A percentile compares a stretch with the other conserved stretches of the same genome.
Evolutionary conservation across 1,139 yeast species (phyloP).

Genomic region (Kazachstania sp.): DNA sequence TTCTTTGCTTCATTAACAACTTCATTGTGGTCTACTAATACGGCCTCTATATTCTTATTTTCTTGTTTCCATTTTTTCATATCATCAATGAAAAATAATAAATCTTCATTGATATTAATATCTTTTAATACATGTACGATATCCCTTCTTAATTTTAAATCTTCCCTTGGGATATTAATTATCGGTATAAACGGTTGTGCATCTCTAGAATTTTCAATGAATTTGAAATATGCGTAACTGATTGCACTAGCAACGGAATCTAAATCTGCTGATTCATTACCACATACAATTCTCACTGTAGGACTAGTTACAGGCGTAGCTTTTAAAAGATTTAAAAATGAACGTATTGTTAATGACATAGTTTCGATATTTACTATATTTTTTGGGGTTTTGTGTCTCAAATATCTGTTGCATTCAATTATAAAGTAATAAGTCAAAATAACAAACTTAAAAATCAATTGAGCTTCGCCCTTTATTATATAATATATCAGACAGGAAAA

Average conservation of each 20-base stretch:
- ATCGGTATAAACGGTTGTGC: conserved; percentile 45
- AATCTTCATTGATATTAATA: conserved; percentile 41
- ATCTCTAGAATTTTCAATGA: conserved; percentile 23
- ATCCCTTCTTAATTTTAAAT: conserved; percentile 64
- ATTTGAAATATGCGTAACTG: conserved; percentile 53
- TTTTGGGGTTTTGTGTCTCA: no score
- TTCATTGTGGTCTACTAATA: conserved; percentile 77
- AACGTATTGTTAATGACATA: conserved; percentile 7
- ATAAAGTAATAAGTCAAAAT: no score
- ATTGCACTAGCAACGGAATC: conserved; percentile 80
- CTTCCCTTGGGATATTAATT: conserved; percentile 60
- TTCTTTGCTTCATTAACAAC: conserved; percentile 44
- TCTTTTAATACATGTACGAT: conserved; percentile 45
- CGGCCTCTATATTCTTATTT: conserved; percentile 34
- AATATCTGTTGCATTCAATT: no score
- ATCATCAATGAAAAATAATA: conserved; percentile 63
- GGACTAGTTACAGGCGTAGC: background rate
- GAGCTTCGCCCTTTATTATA: no score
- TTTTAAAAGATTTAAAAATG: conserved; percentile 4
- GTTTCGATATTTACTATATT: background rate
- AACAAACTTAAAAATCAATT: no score
- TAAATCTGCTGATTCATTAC: conserved; percentile 80
- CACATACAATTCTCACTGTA: conserved; percentile 50
- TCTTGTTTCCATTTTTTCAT: conserved; percentile 27
- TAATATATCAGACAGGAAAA: no score